Conservation (phyloP, 495 filamentous ascomycete genomes). For the Recurvomyces mirabilis region DNA sequence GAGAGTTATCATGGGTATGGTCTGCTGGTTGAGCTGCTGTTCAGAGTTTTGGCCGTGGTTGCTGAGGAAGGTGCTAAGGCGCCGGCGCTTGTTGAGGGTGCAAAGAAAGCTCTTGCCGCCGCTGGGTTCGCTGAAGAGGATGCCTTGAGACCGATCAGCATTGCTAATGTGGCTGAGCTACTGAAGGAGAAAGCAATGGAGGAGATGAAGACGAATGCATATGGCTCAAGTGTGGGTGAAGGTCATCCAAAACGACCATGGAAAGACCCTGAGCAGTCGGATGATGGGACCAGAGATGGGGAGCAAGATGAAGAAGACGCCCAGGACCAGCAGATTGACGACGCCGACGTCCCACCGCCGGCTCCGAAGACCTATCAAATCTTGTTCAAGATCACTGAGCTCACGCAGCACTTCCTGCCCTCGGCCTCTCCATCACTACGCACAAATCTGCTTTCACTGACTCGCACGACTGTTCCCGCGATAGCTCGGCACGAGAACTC, state of each 20-base stretch:
- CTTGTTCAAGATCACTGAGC: constrained; percentile 32
- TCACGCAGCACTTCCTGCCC: constrained; percentile 62
- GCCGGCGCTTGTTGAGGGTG: constrained; percentile 37
- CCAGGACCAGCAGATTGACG: constrained; percentile 44
- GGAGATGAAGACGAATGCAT: not conserved
- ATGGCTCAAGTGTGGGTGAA: not conserved
- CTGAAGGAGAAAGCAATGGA: constrained; percentile 1
- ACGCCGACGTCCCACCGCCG: constrained; percentile 35
- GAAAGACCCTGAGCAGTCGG: constrained; percentile 5
- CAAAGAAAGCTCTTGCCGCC: not conserved
- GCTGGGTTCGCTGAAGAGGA: not conserved
- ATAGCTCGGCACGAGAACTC: constrained; percentile 63
- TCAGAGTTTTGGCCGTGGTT: constrained; percentile 66
- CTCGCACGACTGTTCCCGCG: constrained; percentile 54
- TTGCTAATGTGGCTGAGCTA: constrained; percentile 25
- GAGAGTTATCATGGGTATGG: constrained; percentile 93
- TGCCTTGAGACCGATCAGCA: constrained; percentile 28
- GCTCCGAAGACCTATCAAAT: constrained; percentile 31
- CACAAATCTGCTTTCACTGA: constrained; percentile 58
- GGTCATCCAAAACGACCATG: constrained; percentile 17
- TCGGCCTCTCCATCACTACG: constrained; percentile 69
- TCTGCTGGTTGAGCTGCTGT: constrained; percentile 71
- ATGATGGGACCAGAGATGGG: constrained; percentile 11
- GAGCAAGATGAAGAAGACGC: constrained; percentile 7
- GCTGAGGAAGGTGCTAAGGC: constrained; percentile 69